Evolutionary conservation across 2,329 filamentous ascomycete genomes (phyloP).

Genomic region (Rhynchosporium secalis): DNA sequence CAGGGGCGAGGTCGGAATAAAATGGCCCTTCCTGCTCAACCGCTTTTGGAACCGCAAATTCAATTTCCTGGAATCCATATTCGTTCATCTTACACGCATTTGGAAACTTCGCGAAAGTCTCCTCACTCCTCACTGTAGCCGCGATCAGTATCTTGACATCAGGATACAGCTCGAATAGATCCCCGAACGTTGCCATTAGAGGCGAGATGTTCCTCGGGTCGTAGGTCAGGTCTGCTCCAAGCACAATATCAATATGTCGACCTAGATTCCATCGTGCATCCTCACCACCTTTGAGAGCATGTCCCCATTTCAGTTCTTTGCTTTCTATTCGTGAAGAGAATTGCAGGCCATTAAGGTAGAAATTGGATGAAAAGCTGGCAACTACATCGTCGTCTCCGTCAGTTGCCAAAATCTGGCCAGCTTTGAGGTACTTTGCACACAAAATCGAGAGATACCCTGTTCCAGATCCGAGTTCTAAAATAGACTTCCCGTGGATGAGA

Average conservation of each 20-base stretch:
- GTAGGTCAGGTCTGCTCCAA: constrained; percentile 80
- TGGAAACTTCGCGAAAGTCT: constrained; percentile 67
- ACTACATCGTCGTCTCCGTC: constrained; percentile 76
- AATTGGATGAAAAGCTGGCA: constrained; percentile 64
- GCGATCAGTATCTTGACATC: constrained; percentile 63
- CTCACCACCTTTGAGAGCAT: constrained; percentile 40
- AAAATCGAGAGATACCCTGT: constrained; percentile 76
- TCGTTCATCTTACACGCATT: constrained; percentile 49
- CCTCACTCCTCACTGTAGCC: constrained; percentile 68
- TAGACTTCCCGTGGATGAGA: constrained; percentile 51
- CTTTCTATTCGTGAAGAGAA: constrained; percentile 53
- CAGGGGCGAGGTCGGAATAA: constrained; percentile 59
- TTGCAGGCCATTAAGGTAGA: constrained; percentile 67
- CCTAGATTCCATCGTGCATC: constrained; percentile 45
- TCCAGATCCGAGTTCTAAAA: constrained; percentile 74
- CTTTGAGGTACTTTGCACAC: constrained; percentile 65
- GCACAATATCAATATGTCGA: constrained; percentile 57
- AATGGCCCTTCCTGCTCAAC: constrained; percentile 61
- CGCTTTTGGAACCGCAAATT: constrained; percentile 44
- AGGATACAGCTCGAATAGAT: constrained; percentile 60
- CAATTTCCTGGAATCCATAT: constrained; percentile 47
- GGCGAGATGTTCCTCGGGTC: constrained; percentile 63
- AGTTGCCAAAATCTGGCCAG: constrained; percentile 63
- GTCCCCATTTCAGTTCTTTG: constrained; percentile 53
- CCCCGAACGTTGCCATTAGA: constrained; percentile 63